These are phyloP conservation scores for Pythium coloratum DNA, from an alignment of 352 stramenopile species.

Conservation along the genomic window DNA sequence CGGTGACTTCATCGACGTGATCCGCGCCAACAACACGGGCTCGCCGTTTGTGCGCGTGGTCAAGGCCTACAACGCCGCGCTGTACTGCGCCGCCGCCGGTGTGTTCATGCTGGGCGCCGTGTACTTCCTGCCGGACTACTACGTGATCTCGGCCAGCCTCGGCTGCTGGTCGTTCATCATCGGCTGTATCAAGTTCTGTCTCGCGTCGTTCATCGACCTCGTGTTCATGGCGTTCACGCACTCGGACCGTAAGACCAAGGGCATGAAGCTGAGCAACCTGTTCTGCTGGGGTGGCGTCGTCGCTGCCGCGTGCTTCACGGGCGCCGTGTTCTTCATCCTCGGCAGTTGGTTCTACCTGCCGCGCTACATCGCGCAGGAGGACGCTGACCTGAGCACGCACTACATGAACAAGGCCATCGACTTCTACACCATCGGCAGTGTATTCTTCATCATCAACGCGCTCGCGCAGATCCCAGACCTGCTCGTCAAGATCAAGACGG, in stretches of 20 bases:
- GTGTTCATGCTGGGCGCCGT: conserved; percentile 79
- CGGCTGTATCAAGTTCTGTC: conserved; percentile 65
- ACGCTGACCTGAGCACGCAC: conserved; percentile 41
- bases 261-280: conserved; percentile 58
- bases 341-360: conserved; percentile 84
- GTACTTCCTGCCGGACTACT: conserved; percentile 80
- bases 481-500: conserved; percentile 42
- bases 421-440: conserved; percentile 69
- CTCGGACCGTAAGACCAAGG: conserved; percentile 41
- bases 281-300: conserved; percentile 51
- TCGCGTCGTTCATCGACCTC: conserved; percentile 60
- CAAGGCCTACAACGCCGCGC: conserved; percentile 57
- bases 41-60: conserved; percentile 48
- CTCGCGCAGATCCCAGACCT: conserved; percentile 59
- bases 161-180: conserved; percentile 79
- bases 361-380: conserved; percentile 61
- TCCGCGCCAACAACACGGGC: conserved; percentile 53
- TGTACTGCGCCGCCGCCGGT: conserved; percentile 64
- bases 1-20: conserved; percentile 70
- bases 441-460: conserved; percentile 79
- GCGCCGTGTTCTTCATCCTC: conserved; percentile 72
- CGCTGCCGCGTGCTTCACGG: conserved; percentile 56
- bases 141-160: conserved; percentile 59
- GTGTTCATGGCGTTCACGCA: conserved; percentile 66
- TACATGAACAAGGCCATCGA: conserved; percentile 81